These are phyloP conservation scores for Melampsora occidentalis DNA, from an alignment of 1,284 basidiomycete species.

Conservation along the genomic window DNA sequence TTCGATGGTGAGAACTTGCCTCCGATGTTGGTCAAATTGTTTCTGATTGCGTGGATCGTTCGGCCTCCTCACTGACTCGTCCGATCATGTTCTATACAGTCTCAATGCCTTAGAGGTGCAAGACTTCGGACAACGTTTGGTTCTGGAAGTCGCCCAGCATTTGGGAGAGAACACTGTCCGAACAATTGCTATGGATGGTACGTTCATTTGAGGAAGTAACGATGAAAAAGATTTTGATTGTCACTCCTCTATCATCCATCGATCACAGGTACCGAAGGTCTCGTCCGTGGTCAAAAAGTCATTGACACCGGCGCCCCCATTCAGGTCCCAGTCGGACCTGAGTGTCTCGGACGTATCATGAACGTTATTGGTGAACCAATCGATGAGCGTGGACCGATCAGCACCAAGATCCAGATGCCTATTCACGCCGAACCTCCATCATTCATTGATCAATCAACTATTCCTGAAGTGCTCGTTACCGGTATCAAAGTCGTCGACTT, in stretches of 20 bases:
- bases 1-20: constrained; percentile 67
- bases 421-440: constrained; percentile 95
- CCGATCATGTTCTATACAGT: constrained; percentile 43
- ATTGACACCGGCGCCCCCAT: constrained; percentile 95
- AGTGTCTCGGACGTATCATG: constrained; percentile 96
- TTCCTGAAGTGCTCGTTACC: constrained; percentile 95
- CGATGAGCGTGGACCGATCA: constrained; percentile 95
- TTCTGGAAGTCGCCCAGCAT: constrained; percentile 70
- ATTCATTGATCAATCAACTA: constrained; percentile 97
- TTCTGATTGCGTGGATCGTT: background rate
- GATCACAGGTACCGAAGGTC: constrained; percentile 77
- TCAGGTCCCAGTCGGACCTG: constrained; percentile 89
- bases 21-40: constrained; percentile 61
- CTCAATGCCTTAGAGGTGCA: constrained; percentile 97
- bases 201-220: constrained; percentile 14
- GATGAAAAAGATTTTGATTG: background rate
- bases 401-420: constrained; percentile 62
- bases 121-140: constrained; percentile 73
- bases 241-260: background rate
- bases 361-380: constrained; percentile 99
- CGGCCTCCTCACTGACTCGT: background rate
- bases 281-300: constrained; percentile 96
- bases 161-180: constrained; percentile 98
- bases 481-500: constrained; percentile 99
- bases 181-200: constrained; percentile 67